Conservation (phyloP, 352 stramenopile species). For the Halophytophthora polymorphica region DNA sequence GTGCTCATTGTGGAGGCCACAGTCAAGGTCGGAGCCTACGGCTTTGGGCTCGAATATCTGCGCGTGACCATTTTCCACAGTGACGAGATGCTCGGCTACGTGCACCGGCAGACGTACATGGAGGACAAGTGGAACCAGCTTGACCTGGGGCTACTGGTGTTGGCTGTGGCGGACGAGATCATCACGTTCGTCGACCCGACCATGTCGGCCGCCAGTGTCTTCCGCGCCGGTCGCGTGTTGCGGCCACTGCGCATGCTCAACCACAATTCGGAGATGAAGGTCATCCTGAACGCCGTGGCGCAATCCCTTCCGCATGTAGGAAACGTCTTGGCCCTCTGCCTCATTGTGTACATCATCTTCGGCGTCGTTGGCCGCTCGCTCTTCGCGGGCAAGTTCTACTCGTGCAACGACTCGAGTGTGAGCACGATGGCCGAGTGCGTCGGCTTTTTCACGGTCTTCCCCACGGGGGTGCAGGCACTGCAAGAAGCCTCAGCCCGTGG, state of each 20-base stretch:
- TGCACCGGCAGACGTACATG: constrained; percentile 67
- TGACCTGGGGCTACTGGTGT: constrained; percentile 52
- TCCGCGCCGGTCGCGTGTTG: constrained; percentile 64
- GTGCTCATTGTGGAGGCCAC: constrained; percentile 60
- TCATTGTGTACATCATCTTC: constrained; percentile 81
- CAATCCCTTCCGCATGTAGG: constrained; percentile 67
- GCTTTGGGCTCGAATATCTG: constrained; percentile 68
- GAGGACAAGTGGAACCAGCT: constrained; percentile 79
- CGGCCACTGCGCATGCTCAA: constrained; percentile 69
- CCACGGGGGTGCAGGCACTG: constrained; percentile 42
- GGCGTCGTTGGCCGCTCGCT: constrained; percentile 63
- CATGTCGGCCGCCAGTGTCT: constrained; percentile 49
- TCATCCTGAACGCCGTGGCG: constrained; percentile 64
- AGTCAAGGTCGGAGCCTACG: constrained; percentile 47
- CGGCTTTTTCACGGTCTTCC: constrained; percentile 48
- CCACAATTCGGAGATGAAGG: constrained; percentile 78
- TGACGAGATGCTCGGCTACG: constrained; percentile 63
- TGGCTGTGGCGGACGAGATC: constrained; percentile 56
- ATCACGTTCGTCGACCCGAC: constrained; percentile 41
- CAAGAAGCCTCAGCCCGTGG: constrained; percentile 46
- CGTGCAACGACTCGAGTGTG: constrained; percentile 54
- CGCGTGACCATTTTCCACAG: constrained; percentile 53
- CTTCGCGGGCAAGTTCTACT: constrained; percentile 66
- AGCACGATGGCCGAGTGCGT: constrained; percentile 40
- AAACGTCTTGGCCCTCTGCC: constrained; percentile 68